Percentiles rank a stretch among this genome's conserved stretches.
Evolutionary conservation across 139 green algal genomes (phyloP).

Genomic region (Chloropicon primus): DNA sequence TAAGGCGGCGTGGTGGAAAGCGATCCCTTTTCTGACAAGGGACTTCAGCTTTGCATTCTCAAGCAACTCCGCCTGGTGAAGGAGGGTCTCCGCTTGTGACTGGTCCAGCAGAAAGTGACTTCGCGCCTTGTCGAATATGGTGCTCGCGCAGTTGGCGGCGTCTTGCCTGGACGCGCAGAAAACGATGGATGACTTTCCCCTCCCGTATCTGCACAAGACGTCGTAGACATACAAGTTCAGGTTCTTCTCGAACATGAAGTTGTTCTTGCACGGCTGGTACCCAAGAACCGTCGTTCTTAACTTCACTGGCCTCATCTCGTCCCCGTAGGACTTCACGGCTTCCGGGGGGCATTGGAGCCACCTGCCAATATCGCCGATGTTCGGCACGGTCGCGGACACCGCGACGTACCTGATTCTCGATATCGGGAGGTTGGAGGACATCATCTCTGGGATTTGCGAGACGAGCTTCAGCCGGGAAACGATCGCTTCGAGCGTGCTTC

Average conservation of each 20-base stretch:
- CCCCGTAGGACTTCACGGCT: slow-evolving; percentile 47
- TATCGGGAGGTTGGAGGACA: slow-evolving; percentile 36
- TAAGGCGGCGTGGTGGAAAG: slow-evolving; percentile 70
- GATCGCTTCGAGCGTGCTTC: slow-evolving; percentile 60
- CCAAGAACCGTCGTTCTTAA: slow-evolving; percentile 62
- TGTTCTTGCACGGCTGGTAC: slow-evolving; percentile 52
- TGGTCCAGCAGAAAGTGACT: neutral
- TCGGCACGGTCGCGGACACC: slow-evolving; percentile 72
- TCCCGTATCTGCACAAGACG: slow-evolving; percentile 54
- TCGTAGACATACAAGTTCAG: slow-evolving; percentile 55
- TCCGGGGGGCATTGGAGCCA: slow-evolving; percentile 44
- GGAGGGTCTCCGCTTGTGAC: neutral
- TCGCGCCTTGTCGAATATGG: neutral
- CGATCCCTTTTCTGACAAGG: slow-evolving; percentile 32
- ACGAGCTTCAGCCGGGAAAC: slow-evolving; percentile 67
- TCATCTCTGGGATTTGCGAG: neutral
- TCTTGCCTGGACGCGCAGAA: slow-evolving; percentile 73
- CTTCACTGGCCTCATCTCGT: slow-evolving; percentile 53
- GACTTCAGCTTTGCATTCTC: neutral
- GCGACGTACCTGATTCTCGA: slow-evolving; percentile 59
- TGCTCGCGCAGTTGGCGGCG: neutral
- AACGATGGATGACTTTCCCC: slow-evolving; percentile 61
- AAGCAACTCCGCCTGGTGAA: neutral
- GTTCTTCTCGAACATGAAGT: slow-evolving; percentile 37
- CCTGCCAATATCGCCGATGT: slow-evolving; percentile 50